phyloP scores from a whole-genome alignment of 441 rosid species.

The Mallotus japonicus region DNA sequence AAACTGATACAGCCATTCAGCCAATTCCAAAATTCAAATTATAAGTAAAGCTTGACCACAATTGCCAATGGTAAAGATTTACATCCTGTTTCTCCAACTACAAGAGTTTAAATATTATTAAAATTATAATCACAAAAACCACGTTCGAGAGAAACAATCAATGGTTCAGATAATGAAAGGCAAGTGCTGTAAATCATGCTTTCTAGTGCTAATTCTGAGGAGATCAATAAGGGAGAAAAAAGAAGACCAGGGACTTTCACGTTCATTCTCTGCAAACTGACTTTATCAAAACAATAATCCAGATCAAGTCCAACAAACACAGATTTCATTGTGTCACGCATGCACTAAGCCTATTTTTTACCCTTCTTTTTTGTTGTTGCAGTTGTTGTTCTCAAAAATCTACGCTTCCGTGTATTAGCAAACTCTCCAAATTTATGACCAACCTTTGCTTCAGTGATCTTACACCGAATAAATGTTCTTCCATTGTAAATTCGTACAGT shows the following conservation, averaged over 20 bases:
- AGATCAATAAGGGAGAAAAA: not conserved
- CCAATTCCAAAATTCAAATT: too few species aligned
- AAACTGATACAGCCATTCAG: not conserved
- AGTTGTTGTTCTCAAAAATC: slow-evolving; percentile 1
- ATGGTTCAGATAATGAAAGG: not conserved
- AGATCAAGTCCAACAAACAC: slow-evolving; percentile 4
- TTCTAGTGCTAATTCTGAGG: not conserved
- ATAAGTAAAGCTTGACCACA: too few species aligned
- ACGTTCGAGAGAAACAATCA: not conserved
- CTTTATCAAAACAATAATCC: not conserved
- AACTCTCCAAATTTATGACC: slow-evolving; percentile 67
- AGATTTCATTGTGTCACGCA: not conserved
- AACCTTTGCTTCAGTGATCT: slow-evolving; percentile 62
- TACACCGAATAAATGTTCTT: slow-evolving; percentile 45
- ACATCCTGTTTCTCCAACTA: not conserved
- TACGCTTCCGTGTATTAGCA: slow-evolving; percentile 50
- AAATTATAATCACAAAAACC: not conserved
- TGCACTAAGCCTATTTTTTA: not conserved
- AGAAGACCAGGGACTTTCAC: not conserved
- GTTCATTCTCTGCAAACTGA: not conserved
- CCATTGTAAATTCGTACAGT: slow-evolving; percentile 57
- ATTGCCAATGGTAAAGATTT: not conserved
- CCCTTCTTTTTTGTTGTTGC: slow-evolving; percentile 10
- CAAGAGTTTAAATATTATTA: not conserved
- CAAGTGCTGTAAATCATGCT: not conserved